phyloP scores from a whole-genome alignment of 441 rosid genomes.

The Heliophila coronopifolia region DNA sequence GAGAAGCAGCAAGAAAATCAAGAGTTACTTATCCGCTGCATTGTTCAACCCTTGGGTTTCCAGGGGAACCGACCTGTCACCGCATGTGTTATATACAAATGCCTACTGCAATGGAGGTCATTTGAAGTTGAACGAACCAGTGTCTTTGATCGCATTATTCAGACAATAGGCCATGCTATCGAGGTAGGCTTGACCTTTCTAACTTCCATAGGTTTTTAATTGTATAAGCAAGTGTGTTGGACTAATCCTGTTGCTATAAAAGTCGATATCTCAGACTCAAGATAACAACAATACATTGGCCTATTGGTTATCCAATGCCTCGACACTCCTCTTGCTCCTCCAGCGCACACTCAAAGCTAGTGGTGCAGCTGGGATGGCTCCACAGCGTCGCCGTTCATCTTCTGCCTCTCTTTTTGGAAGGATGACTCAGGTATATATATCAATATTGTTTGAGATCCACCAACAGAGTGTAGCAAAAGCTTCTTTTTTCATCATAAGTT shows the following conservation, averaged over 20 bases:
- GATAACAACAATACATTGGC: conserved; percentile 88
- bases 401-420: conserved; percentile 97
- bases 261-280: conserved; percentile 57
- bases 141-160: conserved; percentile 92
- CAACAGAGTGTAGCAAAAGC: neutral
- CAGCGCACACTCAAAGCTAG: conserved; percentile 96
- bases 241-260: conserved; percentile 1
- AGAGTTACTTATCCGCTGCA: conserved; percentile 90
- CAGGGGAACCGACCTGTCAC: conserved; percentile 78
- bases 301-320: conserved; percentile 95
- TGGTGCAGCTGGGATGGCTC: conserved; percentile 98
- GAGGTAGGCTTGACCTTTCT: conserved; percentile 53
- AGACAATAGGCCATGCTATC: conserved; percentile 87
- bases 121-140: conserved; percentile 97
- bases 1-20: conserved; percentile 98
- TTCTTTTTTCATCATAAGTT: conserved; percentile 10
- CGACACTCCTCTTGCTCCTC: conserved; percentile 88
- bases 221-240: neutral
- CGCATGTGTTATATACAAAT: conserved; percentile 93
- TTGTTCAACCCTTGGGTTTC: conserved; percentile 83
- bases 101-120: conserved; percentile 95
- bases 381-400: conserved; percentile 95
- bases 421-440: conserved; percentile 70
- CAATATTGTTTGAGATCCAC: neutral
- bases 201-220: neutral